Evolutionary conservation across 768 basidiomycete species (phyloP).

Genomic region (Rhodotorula kratochvilovae): DNA sequence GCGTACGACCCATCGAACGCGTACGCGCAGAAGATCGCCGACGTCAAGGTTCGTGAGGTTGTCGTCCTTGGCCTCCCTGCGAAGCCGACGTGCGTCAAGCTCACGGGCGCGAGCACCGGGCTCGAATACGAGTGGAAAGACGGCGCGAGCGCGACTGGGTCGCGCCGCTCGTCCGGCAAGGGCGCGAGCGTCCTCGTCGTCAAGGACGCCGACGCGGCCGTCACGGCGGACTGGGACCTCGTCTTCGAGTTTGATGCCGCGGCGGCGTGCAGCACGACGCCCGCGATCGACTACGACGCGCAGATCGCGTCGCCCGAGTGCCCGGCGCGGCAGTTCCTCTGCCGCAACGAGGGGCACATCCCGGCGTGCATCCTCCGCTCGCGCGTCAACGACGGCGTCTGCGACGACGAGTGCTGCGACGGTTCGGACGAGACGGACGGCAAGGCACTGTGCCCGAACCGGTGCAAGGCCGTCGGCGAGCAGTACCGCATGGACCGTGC

Average conservation of each 20-base stretch:
- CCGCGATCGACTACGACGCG: constrained; percentile 30
- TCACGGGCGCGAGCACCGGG: constrained; percentile 48
- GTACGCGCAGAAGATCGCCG: constrained; percentile 63
- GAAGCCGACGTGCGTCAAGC: constrained; percentile 62
- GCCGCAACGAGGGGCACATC: constrained; percentile 80
- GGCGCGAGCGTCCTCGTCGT: constrained; percentile 66
- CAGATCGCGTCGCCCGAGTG: constrained; percentile 31
- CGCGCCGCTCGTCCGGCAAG: constrained; percentile 33
- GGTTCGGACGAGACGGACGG: constrained; percentile 86
- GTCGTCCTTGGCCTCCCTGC: constrained; percentile 66
- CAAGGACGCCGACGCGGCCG: constrained; percentile 48
- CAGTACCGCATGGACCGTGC: constrained; percentile 63
- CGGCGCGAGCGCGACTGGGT: constrained; percentile 56
- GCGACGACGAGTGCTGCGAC: constrained; percentile 90
- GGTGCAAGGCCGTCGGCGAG: constrained; percentile 70
- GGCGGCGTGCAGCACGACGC: constrained; percentile 10
- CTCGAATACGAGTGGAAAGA: constrained; percentile 66
- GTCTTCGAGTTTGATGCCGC: constrained; percentile 41
- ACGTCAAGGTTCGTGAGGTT: constrained; percentile 76
- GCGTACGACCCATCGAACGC: constrained; percentile 56
- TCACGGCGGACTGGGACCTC: constrained; percentile 50
- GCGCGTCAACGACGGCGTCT: constrained; percentile 85
- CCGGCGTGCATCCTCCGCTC: constrained; percentile 72
- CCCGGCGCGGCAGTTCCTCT: constrained; percentile 59
- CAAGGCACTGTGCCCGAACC: constrained; percentile 62